Base-by-base conservation (phyloP, 768 basidiomycete genomes). In the Boletus tylopilopsis region DNA sequence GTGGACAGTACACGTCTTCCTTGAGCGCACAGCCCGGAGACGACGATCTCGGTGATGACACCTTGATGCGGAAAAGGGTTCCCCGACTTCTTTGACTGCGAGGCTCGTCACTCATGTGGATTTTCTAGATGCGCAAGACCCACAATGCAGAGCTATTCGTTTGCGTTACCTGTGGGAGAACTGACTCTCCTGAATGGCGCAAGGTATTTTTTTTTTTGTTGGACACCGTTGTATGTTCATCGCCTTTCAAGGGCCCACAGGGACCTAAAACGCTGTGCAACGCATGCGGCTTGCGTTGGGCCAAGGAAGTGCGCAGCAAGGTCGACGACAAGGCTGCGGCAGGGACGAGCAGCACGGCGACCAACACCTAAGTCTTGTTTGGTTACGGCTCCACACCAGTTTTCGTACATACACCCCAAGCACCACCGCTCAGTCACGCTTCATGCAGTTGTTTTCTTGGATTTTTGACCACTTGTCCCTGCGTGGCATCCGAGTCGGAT, bases 241-340 rank as follows among this genome's bases (percentile, higher is more conserved):
- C 22, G 5, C 19, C 21, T 50, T 51, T 43, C 27, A 56, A 90
- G 90, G 95, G 95, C 11, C 95, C 95, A 1, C 76, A 81, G 47
- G 95, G 95, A 30, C 93, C 95, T 1, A 99, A 97, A 72, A 96
- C 95, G n/a, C 71, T 97, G 5, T 97, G 95, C 74, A 96, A 97
- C 68, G 94, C 94, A 2, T 96, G 95, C 57, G 94, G 94, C 22
- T 71, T 98, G 34, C 79, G 94, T 46, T 95, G 92, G 90, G 94
- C 94, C 24, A 95, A 96, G 71, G 71, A 79, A 52, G 70, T 76
- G 33, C 78, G 80, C 56, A 77, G 62, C 54, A 68, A 68, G 54
- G 66, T 64, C 47, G 71, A 75, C 54, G 67, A 68, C 13, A 59
- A 64, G 41, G 45, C 66, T 42, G 58, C 58, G 16, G 59, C 58